phyloP scores from a whole-genome alignment of 2,329 filamentous ascomycete species.

The Cryphonectria nitschkei region DNA sequence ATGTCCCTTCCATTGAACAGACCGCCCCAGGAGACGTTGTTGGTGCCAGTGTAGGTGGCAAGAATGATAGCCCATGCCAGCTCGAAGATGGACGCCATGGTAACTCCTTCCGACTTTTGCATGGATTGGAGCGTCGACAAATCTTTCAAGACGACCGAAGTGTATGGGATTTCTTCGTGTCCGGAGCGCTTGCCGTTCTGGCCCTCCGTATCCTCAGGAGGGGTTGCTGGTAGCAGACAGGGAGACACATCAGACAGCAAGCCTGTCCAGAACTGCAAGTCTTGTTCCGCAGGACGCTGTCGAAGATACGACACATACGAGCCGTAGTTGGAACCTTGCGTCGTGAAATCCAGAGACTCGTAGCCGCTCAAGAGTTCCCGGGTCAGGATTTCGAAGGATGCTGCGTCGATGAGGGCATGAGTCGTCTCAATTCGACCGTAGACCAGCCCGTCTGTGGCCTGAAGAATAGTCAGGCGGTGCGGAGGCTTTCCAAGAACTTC shows the following conservation, averaged over 20 bases:
- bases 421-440: constrained; percentile 40
- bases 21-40: constrained; percentile 30
- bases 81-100: constrained; percentile 30
- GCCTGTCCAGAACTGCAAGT: constrained; percentile 35
- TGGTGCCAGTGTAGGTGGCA: constrained; percentile 17
- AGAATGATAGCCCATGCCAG: constrained; percentile 29
- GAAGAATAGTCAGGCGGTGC: background rate
- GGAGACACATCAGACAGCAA: constrained; percentile 35
- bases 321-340: constrained; percentile 25
- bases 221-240: constrained; percentile 36
- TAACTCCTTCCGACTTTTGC: constrained; percentile 29
- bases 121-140: background rate
- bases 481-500: background rate
- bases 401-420: constrained; percentile 41
- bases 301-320: constrained; percentile 32
- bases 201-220: constrained; percentile 19
- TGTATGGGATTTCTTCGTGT: background rate
- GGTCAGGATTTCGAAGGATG: constrained; percentile 38
- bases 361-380: constrained; percentile 37
- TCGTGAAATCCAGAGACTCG: background rate
- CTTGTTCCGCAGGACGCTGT: constrained; percentile 29
- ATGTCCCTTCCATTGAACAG: constrained; percentile 35
- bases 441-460: background rate
- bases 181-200: background rate
- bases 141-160: constrained; percentile 4